These are phyloP conservation scores for Exophiala sideris DNA, from an alignment of 2,329 filamentous ascomycete genomes.

Conservation along the genomic window DNA sequence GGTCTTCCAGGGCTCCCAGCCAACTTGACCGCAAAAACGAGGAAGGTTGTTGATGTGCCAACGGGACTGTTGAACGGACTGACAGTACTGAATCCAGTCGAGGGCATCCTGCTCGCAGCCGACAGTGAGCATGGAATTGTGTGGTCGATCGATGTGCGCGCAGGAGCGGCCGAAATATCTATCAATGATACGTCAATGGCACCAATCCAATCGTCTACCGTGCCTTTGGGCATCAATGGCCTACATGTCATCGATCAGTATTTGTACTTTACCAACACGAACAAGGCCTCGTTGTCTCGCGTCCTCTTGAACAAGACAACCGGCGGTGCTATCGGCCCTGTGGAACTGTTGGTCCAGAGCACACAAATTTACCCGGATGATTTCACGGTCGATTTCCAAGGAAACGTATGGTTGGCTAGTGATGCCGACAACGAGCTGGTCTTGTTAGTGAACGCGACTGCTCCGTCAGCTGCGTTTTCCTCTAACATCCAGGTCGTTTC, in stretches of 20 bases:
- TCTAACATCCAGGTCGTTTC: neutral
- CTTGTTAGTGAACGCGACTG: neutral
- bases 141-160: conserved; percentile 17
- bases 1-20: neutral
- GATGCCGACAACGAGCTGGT: neutral
- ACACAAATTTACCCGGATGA: conserved; percentile 11
- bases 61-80: conserved; percentile 27
- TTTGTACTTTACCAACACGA: conserved; percentile 30
- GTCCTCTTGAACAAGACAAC: conserved; percentile 14
- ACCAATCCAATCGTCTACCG: conserved; percentile 1
- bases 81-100: conserved; percentile 9
- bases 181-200: conserved; percentile 18
- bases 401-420: conserved; percentile 10
- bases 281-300: conserved; percentile 11
- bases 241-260: conserved; percentile 20
- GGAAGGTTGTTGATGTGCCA: conserved; percentile 20
- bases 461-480: neutral
- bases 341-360: conserved; percentile 4
- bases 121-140: conserved; percentile 19
- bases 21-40: conserved; percentile 11
- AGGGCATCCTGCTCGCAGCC: conserved; percentile 19
- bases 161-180: conserved; percentile 7
- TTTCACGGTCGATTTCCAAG: conserved; percentile 19
- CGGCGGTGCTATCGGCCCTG: conserved; percentile 9
- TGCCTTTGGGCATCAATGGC: conserved; percentile 30